A percentile compares a stretch with the other conserved stretches of the same genome.
Evolutionary conservation across 768 basidiomycete genomes (phyloP).

Genomic region (Mrakia gelida): DNA sequence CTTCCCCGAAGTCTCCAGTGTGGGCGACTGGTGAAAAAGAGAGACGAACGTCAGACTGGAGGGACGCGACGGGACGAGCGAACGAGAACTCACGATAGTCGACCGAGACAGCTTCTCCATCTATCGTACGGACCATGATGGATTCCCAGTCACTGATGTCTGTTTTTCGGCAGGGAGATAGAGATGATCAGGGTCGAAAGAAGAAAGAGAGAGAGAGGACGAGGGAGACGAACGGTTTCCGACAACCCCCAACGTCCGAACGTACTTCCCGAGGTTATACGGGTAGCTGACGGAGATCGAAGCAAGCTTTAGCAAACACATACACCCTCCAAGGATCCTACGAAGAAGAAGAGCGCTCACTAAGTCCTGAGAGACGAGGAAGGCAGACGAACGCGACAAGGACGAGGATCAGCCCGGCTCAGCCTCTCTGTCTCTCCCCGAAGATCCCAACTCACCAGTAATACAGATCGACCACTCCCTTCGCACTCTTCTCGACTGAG

Average conservation of each 20-base stretch:
- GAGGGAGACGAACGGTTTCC: constrained; percentile 10
- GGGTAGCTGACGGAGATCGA: neutral
- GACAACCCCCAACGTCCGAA: neutral
- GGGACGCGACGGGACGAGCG: neutral
- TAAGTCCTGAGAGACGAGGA: neutral
- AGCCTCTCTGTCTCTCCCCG: neutral
- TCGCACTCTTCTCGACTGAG: constrained; percentile 6
- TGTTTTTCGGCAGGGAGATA: neutral
- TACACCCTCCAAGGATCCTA: too few species aligned
- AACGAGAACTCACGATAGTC: constrained; percentile 13
- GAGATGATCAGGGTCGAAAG: neutral
- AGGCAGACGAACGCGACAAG: neutral
- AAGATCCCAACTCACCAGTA: constrained; percentile 11
- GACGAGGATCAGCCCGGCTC: neutral
- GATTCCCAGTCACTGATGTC: constrained; percentile 25
- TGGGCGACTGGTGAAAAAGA: neutral
- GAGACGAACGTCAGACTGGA: neutral
- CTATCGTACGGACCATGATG: constrained; percentile 17
- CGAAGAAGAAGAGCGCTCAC: neutral
- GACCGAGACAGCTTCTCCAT: constrained; percentile 5
- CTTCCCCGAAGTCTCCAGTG: constrained; percentile 3
- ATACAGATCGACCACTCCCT: constrained; percentile 5
- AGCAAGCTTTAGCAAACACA: neutral
- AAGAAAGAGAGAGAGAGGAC: neutral
- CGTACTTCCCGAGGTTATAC: constrained; percentile 12